These are phyloP conservation scores for Aegilops umbellulata DNA, from an alignment of 176 grass and related monocot species.

Conservation along the genomic window DNA sequence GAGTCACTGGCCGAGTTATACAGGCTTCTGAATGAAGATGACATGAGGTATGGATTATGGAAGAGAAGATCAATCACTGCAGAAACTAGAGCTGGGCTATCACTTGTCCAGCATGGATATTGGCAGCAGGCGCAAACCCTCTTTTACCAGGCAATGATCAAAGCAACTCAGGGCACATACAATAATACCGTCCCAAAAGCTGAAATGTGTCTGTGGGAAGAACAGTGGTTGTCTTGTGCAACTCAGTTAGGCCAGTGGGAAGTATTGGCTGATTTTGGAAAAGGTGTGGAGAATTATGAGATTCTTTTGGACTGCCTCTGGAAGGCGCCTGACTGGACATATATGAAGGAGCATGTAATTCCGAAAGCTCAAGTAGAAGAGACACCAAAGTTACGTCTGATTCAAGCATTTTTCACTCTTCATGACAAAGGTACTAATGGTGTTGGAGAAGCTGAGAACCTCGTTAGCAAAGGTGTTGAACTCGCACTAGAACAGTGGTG, in stretches of 20 bases:
- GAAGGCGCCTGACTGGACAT: conserved; percentile 96
- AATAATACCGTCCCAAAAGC: conserved; percentile 94
- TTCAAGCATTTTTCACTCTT: conserved; percentile 86
- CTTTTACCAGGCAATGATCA: conserved; percentile 99
- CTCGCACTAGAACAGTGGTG: conserved; percentile 98
- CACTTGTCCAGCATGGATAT: conserved; percentile 96
- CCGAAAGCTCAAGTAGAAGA: conserved; percentile 93
- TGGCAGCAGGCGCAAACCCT: conserved; percentile 91
- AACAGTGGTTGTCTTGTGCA: conserved; percentile 91
- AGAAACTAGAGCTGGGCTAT: conserved; percentile 94
- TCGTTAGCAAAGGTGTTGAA: conserved; percentile 87
- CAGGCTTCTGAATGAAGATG: conserved; percentile 94
- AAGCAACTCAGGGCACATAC: conserved; percentile 98
- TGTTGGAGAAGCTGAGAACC: conserved; percentile 80
- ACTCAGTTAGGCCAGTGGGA: conserved; percentile 97
- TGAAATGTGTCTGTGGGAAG: conserved; percentile 99
- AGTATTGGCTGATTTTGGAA: conserved; percentile 95
- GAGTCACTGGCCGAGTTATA: conserved; percentile 96
- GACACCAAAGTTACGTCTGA: conserved; percentile 72
- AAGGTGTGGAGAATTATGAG: conserved; percentile 95
- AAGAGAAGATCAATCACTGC: conserved; percentile 96
- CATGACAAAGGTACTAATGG: conserved; percentile 86
- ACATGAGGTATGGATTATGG: conserved; percentile 99
- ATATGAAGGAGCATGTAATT: conserved; percentile 94
- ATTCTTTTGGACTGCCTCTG: conserved; percentile 92